phyloP scores from a whole-genome alignment of 129 eudicot genomes.

The Artemisia tridentata region DNA sequence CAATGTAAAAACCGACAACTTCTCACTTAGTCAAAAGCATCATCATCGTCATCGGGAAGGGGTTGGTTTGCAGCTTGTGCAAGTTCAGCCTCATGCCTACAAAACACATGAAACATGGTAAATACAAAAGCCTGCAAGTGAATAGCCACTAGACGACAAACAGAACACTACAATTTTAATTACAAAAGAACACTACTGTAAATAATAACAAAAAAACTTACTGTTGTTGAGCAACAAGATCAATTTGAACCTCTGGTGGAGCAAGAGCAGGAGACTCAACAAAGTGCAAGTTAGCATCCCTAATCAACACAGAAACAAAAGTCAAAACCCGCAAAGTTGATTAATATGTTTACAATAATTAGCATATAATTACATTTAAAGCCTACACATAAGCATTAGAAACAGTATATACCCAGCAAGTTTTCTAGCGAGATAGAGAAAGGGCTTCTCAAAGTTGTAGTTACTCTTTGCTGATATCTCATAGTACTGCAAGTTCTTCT shows the following conservation, averaged over 20 bases:
- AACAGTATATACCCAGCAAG: slow-evolving; percentile 58
- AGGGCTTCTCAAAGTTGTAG: slow-evolving; percentile 88
- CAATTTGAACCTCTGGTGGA: slow-evolving; percentile 80
- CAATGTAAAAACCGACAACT: background rate
- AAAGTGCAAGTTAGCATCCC: slow-evolving; percentile 73
- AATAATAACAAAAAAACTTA: slow-evolving; percentile 26
- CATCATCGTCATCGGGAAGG: slow-evolving; percentile 73
- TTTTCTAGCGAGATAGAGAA: slow-evolving; percentile 71
- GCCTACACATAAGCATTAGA: background rate
- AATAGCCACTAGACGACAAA: background rate
- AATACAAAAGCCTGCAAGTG: background rate
- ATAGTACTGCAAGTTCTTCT: slow-evolving; percentile 76
- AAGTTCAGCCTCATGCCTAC: slow-evolving; percentile 63
- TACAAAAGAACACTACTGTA: background rate
- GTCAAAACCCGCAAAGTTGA: background rate
- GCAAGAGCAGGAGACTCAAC: slow-evolving; percentile 90
- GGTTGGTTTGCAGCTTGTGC: slow-evolving; percentile 55
- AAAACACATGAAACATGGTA: background rate
- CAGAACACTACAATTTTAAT: too few species aligned
- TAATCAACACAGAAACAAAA: slow-evolving; percentile 2
- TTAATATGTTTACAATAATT: background rate
- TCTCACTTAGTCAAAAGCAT: slow-evolving; percentile 46
- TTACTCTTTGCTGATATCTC: slow-evolving; percentile 84
- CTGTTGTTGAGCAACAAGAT: slow-evolving; percentile 69
- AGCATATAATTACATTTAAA: background rate